phyloP scores from a whole-genome alignment of 768 basidiomycete species.

The Podaxis sp. region DNA sequence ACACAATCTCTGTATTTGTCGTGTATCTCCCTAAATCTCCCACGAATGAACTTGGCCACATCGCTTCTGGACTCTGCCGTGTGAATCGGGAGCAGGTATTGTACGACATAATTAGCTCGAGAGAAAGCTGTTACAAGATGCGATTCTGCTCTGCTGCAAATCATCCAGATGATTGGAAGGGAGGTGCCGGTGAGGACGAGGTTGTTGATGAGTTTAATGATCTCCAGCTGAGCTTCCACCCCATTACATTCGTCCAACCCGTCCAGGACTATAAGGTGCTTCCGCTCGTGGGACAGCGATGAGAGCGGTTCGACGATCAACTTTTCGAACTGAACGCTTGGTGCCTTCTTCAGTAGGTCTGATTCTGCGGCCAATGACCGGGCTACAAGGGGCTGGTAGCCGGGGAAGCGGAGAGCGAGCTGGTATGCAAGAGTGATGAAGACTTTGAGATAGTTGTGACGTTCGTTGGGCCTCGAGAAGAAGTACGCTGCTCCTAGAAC shows the following conservation, averaged over 20 bases:
- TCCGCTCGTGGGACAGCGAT: background rate
- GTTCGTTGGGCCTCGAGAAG: background rate
- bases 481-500: constrained; percentile 10
- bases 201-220: background rate
- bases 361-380: background rate
- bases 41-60: background rate
- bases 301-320: background rate
- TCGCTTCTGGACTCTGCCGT: background rate
- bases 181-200: background rate
- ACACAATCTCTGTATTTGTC: background rate
- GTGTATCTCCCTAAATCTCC: background rate
- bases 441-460: background rate
- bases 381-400: background rate
- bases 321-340: background rate
- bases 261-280: background rate
- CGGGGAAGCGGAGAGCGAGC: background rate
- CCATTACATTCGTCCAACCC: background rate
- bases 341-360: background rate
- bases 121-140: background rate
- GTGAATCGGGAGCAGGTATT: background rate
- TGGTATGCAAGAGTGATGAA: constrained; percentile 8
- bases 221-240: background rate
- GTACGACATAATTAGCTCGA: background rate
- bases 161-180: background rate
- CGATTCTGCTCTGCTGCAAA: background rate